Percentiles rank a stretch among this genome's conserved stretches.
Conservation (phyloP, 2,329 filamentous ascomycete species). For the Chalaropsis ovoidea region DNA sequence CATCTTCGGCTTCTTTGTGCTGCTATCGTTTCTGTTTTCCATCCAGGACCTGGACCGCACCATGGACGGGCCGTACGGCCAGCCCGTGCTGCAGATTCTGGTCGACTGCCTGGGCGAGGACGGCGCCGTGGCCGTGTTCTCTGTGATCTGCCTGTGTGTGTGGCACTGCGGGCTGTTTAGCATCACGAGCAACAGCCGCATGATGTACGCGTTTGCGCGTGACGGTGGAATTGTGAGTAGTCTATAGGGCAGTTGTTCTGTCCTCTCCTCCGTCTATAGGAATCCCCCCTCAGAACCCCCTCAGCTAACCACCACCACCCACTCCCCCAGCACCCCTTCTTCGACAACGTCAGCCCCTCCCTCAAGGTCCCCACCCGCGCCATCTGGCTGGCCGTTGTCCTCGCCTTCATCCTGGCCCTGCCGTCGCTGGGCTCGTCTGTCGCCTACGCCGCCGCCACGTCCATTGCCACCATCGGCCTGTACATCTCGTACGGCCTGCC, state of each 20-base stretch:
- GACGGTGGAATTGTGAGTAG: constrained; percentile 42
- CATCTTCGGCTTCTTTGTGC: constrained; percentile 50
- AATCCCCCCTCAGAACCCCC: too few relatives aligned
- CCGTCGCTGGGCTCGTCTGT: constrained; percentile 46
- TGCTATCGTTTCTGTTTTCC: constrained; percentile 47
- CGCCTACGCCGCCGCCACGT: constrained; percentile 49
- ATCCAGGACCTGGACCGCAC: constrained; percentile 47
- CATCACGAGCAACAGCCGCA: constrained; percentile 47
- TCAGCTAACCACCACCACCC: not conserved
- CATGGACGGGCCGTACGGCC: constrained; percentile 37
- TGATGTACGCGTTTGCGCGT: constrained; percentile 51
- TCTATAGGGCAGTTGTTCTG: too few relatives aligned
- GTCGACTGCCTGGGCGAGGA: constrained; percentile 47
- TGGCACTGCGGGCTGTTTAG: constrained; percentile 53
- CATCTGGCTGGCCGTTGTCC: constrained; percentile 45
- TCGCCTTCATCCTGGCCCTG: constrained; percentile 46
- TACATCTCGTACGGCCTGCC: constrained; percentile 51
- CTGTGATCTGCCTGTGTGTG: constrained; percentile 47
- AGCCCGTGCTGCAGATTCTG: constrained; percentile 50
- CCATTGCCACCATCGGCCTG: constrained; percentile 49
- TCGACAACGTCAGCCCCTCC: constrained; percentile 42
- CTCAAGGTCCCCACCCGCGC: constrained; percentile 44
- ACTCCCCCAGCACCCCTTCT: constrained; percentile 38
- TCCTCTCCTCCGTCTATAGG: too few relatives aligned
- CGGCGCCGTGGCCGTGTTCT: constrained; percentile 46